phyloP scores from a whole-genome alignment of 2,329 filamentous ascomycete genomes.

The Diplodia seriata region DNA sequence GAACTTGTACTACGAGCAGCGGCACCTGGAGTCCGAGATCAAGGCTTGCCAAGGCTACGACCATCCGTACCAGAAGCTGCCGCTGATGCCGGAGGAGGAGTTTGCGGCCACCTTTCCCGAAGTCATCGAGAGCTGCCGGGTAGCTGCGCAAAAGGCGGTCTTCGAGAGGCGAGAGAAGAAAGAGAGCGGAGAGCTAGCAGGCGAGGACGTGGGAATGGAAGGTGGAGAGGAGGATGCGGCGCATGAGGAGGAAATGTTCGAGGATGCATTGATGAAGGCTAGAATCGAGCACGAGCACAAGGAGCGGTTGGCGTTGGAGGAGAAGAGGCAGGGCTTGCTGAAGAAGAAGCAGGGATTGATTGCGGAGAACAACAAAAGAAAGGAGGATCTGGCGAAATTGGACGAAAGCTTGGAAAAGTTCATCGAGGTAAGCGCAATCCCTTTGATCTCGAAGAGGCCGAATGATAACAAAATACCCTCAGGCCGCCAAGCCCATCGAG shows the following conservation, averaged over 20 bases:
- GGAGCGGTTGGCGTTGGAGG: conserved; percentile 84
- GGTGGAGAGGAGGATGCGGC: conserved; percentile 91
- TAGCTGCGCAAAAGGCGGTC: conserved; percentile 41
- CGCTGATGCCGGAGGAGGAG: conserved; percentile 81
- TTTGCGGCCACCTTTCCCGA: conserved; percentile 78
- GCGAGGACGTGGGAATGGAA: conserved; percentile 85
- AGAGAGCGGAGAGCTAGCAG: conserved; percentile 88
- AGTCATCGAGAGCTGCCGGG: conserved; percentile 52
- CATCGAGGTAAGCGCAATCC: conserved; percentile 71
- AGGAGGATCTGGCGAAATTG: conserved; percentile 88
- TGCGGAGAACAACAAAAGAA: conserved; percentile 86
- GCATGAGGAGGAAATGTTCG: conserved; percentile 80
- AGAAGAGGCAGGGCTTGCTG: conserved; percentile 70
- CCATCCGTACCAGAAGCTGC: conserved; percentile 89
- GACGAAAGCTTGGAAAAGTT: conserved; percentile 94
- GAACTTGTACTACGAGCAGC: conserved; percentile 95
- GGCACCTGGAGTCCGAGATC: conserved; percentile 89
- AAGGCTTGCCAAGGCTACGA: conserved; percentile 88
- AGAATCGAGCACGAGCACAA: conserved; percentile 89
- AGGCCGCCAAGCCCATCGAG: conserved; percentile 89
- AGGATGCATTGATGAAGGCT: conserved; percentile 85
- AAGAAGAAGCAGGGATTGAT: conserved; percentile 73
- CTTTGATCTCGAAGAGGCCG: not conserved
- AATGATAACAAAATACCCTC: conserved; percentile 22
- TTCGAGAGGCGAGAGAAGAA: conserved; percentile 70